Evolutionary conservation across 495 filamentous ascomycete species (phyloP).

Genomic region (Hypoxylon fuscum): DNA sequence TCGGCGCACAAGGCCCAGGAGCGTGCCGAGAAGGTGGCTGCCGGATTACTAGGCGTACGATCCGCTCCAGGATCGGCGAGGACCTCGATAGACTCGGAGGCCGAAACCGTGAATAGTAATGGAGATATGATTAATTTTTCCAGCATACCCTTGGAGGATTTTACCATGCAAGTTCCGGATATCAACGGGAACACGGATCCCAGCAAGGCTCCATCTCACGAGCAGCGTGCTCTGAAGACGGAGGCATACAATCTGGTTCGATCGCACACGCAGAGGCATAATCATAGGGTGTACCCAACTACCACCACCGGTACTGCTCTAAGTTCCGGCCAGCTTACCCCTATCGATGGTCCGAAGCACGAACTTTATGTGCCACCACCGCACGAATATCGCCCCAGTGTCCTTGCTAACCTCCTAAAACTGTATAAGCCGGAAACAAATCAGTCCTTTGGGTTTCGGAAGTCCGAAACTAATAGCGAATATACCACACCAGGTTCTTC

Average conservation of each 20-base stretch:
- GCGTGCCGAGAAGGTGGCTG: slow-evolving; percentile 50
- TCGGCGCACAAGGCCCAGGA: slow-evolving; percentile 52
- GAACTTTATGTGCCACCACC: slow-evolving; percentile 75
- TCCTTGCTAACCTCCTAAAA: slow-evolving; percentile 81
- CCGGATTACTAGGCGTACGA: slow-evolving; percentile 41
- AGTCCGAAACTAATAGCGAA: slow-evolving; percentile 41
- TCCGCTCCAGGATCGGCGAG: slow-evolving; percentile 51
- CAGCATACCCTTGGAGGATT: slow-evolving; percentile 25
- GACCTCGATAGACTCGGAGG: slow-evolving; percentile 48
- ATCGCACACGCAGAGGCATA: slow-evolving; percentile 55
- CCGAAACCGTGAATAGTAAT: slow-evolving; percentile 27
- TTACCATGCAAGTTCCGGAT: slow-evolving; percentile 20
- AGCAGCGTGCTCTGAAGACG: slow-evolving; percentile 42
- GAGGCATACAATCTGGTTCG: slow-evolving; percentile 61
- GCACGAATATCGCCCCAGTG: slow-evolving; percentile 74
- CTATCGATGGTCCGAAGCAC: slow-evolving; percentile 65
- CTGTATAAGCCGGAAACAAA: slow-evolving; percentile 69
- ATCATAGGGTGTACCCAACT: slow-evolving; percentile 18
- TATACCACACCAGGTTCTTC: slow-evolving; percentile 50
- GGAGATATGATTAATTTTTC: slow-evolving; percentile 32
- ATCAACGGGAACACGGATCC: slow-evolving; percentile 36
- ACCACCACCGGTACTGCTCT: slow-evolving; percentile 44
- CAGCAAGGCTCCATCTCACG: slow-evolving; percentile 30
- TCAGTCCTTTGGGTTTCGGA: too few relatives aligned
- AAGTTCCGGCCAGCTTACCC: slow-evolving; percentile 68